Base-by-base conservation (phyloP, 1,284 basidiomycete genomes). In the Porodaedalea pini region DNA sequence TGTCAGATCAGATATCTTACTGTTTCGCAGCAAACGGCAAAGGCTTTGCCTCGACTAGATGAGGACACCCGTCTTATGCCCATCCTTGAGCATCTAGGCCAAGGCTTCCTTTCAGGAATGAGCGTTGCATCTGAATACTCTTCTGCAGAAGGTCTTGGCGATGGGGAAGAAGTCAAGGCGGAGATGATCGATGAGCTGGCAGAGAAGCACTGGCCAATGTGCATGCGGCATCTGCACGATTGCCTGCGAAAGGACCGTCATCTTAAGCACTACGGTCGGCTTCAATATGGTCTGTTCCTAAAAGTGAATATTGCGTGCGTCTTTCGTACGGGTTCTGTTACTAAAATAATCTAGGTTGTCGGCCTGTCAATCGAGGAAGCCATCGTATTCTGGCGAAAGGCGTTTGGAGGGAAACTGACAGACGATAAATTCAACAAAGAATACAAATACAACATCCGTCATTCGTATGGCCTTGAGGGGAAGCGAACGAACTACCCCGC, bases 401-500 rank as follows among this genome's bases (percentile, higher is more conserved):
- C 89, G 32, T 98, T 97, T 70, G 78, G 72, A 45, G 74, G 79
- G 49, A 79, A 75, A 36, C 83, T 92, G 58, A 86, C 86, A 21
- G 95, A 98, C 63, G 94, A 99, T 74, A 91, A 95, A 72, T 99
- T 99, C 76, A 95, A 94, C 76, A 99, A 99, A 71, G 92, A 98
- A 69, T 90, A 98, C 78, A 88, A 86, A 65, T 99, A 99, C 73
- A 99, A 99, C 66, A 95, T 99, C 65, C 86, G 96, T 39, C 97
- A 99, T 72, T 88, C 86, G 7, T 99, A 90, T 69, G 97, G 97
- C 45, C 77, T 98, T 43, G 97, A 99, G 71, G 97, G 97, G 6
- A 90, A 89, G 68, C 83, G 96, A 40, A 89, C 88, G 51, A 98
- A 98, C 72, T 99, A 99, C 70, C 83, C 92, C 3, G 94, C 97